These are phyloP conservation scores for Saururus chinensis DNA, from an alignment of 164 flowering plant genomes.

Conservation along the genomic window DNA sequence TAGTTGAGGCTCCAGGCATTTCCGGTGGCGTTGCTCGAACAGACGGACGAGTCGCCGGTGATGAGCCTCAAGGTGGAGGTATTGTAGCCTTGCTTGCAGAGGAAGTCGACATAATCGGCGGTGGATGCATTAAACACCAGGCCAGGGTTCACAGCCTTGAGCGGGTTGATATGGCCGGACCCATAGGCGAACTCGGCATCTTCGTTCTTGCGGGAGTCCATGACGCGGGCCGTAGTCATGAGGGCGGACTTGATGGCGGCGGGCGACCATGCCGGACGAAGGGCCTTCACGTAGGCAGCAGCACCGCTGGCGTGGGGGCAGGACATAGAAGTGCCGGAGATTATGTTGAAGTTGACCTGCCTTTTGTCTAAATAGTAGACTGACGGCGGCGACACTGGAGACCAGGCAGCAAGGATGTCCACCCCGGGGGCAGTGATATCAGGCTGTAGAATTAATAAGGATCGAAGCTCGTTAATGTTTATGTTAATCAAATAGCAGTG, in stretches of 20 bases:
- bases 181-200: constrained; percentile 47
- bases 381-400: constrained; percentile 21
- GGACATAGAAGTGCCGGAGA: constrained; percentile 46
- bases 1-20: constrained; percentile 41
- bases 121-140: constrained; percentile 35
- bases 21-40: constrained; percentile 20
- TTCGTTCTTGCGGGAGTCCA: constrained; percentile 22
- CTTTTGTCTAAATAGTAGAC: constrained; percentile 8
- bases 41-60: constrained; percentile 23
- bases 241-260: constrained; percentile 45
- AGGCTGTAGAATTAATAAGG: constrained; percentile 17
- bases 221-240: constrained; percentile 34
- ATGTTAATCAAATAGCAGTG: too few relatives aligned
- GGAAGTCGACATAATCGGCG: constrained; percentile 31
- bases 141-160: constrained; percentile 33
- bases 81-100: constrained; percentile 39
- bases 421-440: constrained; percentile 35
- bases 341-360: constrained; percentile 21
- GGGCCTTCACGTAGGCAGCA: constrained; percentile 35
- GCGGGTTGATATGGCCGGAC: constrained; percentile 42
- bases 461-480: neutral
- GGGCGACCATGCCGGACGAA: constrained; percentile 40
- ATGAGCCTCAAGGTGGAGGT: constrained; percentile 18
- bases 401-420: constrained; percentile 32
- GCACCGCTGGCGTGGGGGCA: constrained; percentile 38